Evolutionary conservation across 192 early-diverging fungal species (phyloP).

Genomic region (Phycomyces nitens): DNA sequence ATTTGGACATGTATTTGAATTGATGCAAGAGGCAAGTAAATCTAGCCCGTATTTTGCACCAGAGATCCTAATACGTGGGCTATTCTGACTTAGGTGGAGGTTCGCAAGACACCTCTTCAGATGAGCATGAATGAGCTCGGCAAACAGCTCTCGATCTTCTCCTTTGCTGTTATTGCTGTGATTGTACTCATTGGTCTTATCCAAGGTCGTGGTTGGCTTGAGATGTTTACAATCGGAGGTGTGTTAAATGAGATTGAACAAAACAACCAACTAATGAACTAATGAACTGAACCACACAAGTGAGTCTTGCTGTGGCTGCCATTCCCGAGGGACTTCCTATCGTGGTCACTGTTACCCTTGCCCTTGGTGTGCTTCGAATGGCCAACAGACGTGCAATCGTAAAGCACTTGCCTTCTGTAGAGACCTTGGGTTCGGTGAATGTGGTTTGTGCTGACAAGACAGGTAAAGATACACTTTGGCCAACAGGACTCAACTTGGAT

Average conservation of each 20-base stretch:
- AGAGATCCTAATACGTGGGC: too few species aligned
- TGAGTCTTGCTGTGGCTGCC: constrained; percentile 93
- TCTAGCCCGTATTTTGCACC: too few species aligned
- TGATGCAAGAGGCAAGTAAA: constrained; percentile 82
- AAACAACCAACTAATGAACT: neutral
- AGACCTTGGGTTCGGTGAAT: constrained; percentile 90
- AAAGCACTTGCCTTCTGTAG: constrained; percentile 92
- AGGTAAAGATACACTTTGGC: constrained; percentile 43
- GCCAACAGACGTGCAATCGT: constrained; percentile 89
- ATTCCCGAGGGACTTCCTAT: constrained; percentile 97
- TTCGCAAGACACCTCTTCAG: constrained; percentile 89
- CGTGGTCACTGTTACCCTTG: constrained; percentile 94
- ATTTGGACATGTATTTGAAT: constrained; percentile 89
- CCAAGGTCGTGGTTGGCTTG: constrained; percentile 86
- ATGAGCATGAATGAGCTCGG: constrained; percentile 93
- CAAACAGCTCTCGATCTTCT: constrained; percentile 78
- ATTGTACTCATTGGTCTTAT: constrained; percentile 84
- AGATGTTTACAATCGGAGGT: constrained; percentile 95
- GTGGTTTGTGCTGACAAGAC: constrained; percentile 98
- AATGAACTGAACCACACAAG: constrained; percentile 26
- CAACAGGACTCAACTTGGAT: neutral
- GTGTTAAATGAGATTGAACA: constrained; percentile 2
- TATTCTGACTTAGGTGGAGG: constrained; percentile 62
- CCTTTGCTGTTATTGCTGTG: constrained; percentile 81
- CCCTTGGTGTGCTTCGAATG: constrained; percentile 90